A percentile compares a stretch with the other conserved stretches of the same genome.
Evolutionary conservation across 108 stramenopile genomes (phyloP).

Genomic region (Cyclotella cryptica): DNA sequence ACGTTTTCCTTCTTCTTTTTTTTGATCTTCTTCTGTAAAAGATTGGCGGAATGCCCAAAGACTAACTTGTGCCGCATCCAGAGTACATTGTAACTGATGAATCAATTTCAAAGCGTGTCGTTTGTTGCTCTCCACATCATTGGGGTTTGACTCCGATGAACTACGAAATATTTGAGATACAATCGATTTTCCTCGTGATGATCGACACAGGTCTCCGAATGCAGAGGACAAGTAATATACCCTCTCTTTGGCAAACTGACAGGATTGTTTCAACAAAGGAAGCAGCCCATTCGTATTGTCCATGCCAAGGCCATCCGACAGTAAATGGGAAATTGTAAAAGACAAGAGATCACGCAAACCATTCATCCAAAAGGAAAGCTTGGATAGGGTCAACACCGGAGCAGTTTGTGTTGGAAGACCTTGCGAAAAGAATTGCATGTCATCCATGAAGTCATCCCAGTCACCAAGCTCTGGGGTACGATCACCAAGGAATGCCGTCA

Average conservation of each 20-base stretch:
- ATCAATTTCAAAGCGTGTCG: constrained; percentile 14
- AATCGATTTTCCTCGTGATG: neutral
- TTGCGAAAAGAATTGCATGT: constrained; percentile 23
- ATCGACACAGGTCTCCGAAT: constrained; percentile 23
- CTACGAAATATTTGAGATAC: neutral
- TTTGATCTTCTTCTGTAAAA: constrained; percentile 6
- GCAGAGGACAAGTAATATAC: constrained; percentile 28
- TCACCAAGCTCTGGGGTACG: neutral
- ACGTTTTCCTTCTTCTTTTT: neutral
- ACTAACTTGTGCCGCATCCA: constrained; percentile 40
- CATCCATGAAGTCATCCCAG: constrained; percentile 44
- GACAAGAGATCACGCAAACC: constrained; percentile 27
- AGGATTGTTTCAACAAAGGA: constrained; percentile 11
- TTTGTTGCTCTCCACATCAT: neutral
- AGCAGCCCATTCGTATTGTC: neutral
- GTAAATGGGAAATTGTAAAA: constrained; percentile 6
- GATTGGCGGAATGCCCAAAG: constrained; percentile 52
- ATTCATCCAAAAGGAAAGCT: constrained; percentile 38
- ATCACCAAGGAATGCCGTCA: neutral
- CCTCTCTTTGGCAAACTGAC: constrained; percentile 31
- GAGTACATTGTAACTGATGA: constrained; percentile 22
- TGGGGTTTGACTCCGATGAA: neutral
- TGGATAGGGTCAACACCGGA: constrained; percentile 44
- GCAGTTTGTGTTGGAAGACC: neutral
- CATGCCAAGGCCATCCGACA: neutral